Evolutionary conservation across 108 stramenopile species (phyloP), one percentile per base, ranked within the genome.

Genomic region (Nitzschia palea): DNA sequence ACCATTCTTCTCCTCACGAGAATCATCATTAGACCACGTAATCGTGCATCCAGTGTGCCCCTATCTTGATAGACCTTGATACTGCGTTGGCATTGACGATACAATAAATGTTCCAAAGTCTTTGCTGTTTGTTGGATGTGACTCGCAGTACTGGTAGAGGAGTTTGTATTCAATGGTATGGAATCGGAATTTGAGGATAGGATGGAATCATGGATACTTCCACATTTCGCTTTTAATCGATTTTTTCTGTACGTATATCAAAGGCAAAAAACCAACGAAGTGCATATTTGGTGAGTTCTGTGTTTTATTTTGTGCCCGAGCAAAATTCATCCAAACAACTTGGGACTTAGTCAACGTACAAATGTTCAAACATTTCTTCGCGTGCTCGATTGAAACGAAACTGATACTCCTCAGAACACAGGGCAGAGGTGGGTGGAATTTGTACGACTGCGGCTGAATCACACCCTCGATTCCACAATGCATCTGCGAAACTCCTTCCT

Each of bases 101-200:
- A 48, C 47, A 48, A 48, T 18, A 48, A 48, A 20, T 48, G 47
- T 20, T 48, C 47, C 47, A 48, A 48, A 20, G 47, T 20, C 47
- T 48, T 48, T 8, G 47, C 47, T 8, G n/a, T 18, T 4, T n/a
- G 15, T 4, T 4, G n/a, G 22, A 18, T 48, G 8, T 18, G 47
- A 48, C 4, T 5, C 8, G 5, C 17, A 8, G 4, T 48, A 20
- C 47, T 48, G 22, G 47, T 48, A 48, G 47, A 40, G 37, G 6
- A 40, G 37, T 40, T 40, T 48, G 47, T 48, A 4, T 8, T 48
- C 22, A 20, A 20, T 48, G 47, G 17, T 48, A 20, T 48, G 47
- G 47, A 10, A 40, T 40, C 12, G 37, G 37, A 10, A 40, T 6
- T 12, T 10, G 12, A 12, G 6, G 6, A 12, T 40, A 12, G 37